A percentile compares a stretch with the other conserved stretches of the same genome.
Conservation (phyloP, 202 grass and related monocot genomes). For the Sporobolus alterniflorus region DNA sequence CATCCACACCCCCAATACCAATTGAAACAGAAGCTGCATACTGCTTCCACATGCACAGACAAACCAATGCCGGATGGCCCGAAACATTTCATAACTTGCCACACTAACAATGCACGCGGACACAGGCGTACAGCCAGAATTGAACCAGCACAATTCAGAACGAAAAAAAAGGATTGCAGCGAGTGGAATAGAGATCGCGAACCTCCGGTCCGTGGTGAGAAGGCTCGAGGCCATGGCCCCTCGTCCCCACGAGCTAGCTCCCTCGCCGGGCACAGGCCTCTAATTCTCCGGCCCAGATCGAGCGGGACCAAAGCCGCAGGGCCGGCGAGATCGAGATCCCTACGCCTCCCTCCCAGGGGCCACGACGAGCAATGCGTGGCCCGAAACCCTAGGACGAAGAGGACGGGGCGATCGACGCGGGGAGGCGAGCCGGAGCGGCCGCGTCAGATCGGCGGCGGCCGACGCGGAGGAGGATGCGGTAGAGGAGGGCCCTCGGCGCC, state of each 20-base stretch:
- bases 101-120: slow-evolving; percentile 26
- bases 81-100: not conserved
- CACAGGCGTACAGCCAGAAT: slow-evolving; percentile 10
- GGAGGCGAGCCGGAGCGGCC: not conserved
- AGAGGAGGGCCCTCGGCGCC: not conserved
- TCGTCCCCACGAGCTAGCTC: slow-evolving; percentile 8
- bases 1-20: not conserved
- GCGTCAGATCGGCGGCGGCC: slow-evolving; percentile 23
- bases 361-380: not conserved
- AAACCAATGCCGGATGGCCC: not conserved
- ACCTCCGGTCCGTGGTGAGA: slow-evolving; percentile 61
- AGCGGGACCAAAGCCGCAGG: not conserved
- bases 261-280: not conserved
- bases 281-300: slow-evolving; percentile 33
- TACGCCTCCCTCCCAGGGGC: not conserved
- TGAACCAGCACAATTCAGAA: not conserved
- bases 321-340: slow-evolving; percentile 42
- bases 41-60: not conserved
- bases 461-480: not conserved
- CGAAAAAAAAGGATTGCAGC: not conserved
- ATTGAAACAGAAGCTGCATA: not conserved
- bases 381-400: slow-evolving; percentile 48
- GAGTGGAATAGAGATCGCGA: not conserved
- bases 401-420: slow-evolving; percentile 24
- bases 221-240: slow-evolving; percentile 52